Evolutionary conservation across 1,284 basidiomycete species (phyloP), one percentile per base, ranked within the genome.

Genomic region (Veloboletus limbatus): DNA sequence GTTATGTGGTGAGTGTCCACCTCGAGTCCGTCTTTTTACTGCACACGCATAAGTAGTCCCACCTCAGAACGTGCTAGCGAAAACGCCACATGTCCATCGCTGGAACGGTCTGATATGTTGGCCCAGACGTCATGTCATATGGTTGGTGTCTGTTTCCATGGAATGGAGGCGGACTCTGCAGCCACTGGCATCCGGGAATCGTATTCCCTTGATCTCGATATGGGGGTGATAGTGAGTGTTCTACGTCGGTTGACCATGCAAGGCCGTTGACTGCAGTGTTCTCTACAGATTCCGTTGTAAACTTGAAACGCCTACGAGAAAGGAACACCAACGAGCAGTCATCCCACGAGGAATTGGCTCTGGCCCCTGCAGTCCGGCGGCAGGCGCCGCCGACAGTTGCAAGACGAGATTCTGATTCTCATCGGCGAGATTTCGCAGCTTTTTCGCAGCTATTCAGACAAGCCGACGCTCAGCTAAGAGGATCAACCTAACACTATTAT

Each of bases 401-500:
- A 47, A 18, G 8, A 45, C 27, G 9, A 58, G 60, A 3, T 40
- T 36, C 49, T 59, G 45, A 37, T 59, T 59, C 24, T 63, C 56
- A 14, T 61, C 47, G 1, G 58, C 60, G 6, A 58, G 60, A 32
- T 54, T 37, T 39, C 53, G 50, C 45, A 58, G 33, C 25, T 60
- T 58, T 47, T 60, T 58, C 13, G 57, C 57, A 16, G 57, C 57
- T 58, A 30, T 56, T 16, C 17, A n/a, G n/a, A n/a, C n/a, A 16
- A 8, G 17, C 13, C 3, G 14, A 43, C 28, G 26, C 3, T 58
- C 20, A 59, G 43, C 8, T 21, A 18, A 35, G 13, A 26, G 2
- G 40, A 8, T 30, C 18, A 2, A 47, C n/a, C 3, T 2, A 11
- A 6, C 6, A 8, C 7, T 6, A 20, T 40, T 6, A 20, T 30